These are phyloP conservation scores for Multifurca ochricompacta DNA, from an alignment of 768 basidiomycete genomes.

Conservation along the genomic window DNA sequence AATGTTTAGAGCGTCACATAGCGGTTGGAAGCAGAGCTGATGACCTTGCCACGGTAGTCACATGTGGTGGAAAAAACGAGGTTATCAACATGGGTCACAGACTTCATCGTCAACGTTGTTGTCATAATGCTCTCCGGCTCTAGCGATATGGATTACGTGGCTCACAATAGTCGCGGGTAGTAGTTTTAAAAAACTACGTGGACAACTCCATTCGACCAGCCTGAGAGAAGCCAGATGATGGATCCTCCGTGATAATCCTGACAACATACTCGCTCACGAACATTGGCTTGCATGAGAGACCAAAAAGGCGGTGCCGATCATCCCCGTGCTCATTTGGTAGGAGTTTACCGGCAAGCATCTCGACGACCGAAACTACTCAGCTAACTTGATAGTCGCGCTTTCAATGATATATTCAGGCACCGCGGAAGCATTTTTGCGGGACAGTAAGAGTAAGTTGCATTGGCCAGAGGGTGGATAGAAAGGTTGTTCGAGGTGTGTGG, in stretches of 20 bases:
- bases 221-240: too few species aligned
- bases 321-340: background rate
- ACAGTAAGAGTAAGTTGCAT: background rate
- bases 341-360: background rate
- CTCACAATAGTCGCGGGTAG: too few species aligned
- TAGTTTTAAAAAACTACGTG: too few species aligned
- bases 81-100: too few species aligned
- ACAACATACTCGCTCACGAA: background rate
- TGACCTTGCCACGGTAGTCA: background rate
- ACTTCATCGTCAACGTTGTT: too few species aligned
- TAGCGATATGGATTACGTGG: too few species aligned
- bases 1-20: slow-evolving; percentile 1
- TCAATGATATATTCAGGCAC: background rate
- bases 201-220: too few species aligned
- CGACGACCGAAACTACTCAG: background rate
- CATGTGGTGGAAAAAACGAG: slow-evolving; percentile 13
- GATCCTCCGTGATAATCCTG: too few species aligned
- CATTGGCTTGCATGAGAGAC: background rate
- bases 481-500: background rate
- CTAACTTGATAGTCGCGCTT: too few species aligned
- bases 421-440: background rate
- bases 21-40: background rate
- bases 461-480: background rate
- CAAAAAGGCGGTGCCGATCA: background rate
- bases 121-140: too few species aligned